Percentiles rank a stretch among this genome's conserved stretches.
phyloP scores from a whole-genome alignment of 2,329 filamentous ascomycete genomes.

The Fusarium camptoceras region DNA sequence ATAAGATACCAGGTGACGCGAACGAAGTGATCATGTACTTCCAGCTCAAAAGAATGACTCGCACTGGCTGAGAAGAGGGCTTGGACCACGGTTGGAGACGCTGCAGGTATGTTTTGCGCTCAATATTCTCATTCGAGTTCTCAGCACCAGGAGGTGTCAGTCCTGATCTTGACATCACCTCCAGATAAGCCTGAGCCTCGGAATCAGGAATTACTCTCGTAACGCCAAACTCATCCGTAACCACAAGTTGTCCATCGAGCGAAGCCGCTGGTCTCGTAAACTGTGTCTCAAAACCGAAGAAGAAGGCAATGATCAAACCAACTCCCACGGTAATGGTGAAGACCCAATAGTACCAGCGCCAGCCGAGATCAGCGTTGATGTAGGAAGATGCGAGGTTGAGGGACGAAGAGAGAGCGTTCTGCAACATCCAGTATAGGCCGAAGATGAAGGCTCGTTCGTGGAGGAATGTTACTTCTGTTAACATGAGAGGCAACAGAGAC shows the following conservation, averaged over 20 bases:
- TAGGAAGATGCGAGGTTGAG: conserved; percentile 16
- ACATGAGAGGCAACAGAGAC: conserved; percentile 14
- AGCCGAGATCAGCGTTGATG: conserved; percentile 16
- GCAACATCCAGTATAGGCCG: conserved; percentile 19
- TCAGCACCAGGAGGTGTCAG: conserved; percentile 3
- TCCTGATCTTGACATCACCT: conserved; percentile 2
- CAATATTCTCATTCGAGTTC: not conserved
- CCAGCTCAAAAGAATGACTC: conserved; percentile 14
- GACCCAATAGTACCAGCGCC: conserved; percentile 24
- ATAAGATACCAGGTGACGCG: conserved; percentile 7
- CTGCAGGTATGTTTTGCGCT: conserved; percentile 6
- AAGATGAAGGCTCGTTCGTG: conserved; percentile 18
- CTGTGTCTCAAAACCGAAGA: conserved; percentile 13
- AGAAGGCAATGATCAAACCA: conserved; percentile 1
- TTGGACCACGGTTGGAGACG: conserved; percentile 19
- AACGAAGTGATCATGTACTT: conserved; percentile 14
- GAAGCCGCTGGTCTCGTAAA: conserved; percentile 18
- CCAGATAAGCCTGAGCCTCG: conserved; percentile 13
- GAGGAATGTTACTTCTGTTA: conserved; percentile 14
- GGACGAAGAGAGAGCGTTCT: conserved; percentile 1
- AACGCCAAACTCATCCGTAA: conserved; percentile 17
- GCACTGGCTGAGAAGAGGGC: not conserved
- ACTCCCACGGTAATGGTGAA: conserved; percentile 17
- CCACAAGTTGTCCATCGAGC: conserved; percentile 16
- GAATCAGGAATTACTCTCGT: conserved; percentile 18